These are phyloP conservation scores for Globisporangium canariense DNA, from an alignment of 352 stramenopile species.

Conservation along the genomic window DNA sequence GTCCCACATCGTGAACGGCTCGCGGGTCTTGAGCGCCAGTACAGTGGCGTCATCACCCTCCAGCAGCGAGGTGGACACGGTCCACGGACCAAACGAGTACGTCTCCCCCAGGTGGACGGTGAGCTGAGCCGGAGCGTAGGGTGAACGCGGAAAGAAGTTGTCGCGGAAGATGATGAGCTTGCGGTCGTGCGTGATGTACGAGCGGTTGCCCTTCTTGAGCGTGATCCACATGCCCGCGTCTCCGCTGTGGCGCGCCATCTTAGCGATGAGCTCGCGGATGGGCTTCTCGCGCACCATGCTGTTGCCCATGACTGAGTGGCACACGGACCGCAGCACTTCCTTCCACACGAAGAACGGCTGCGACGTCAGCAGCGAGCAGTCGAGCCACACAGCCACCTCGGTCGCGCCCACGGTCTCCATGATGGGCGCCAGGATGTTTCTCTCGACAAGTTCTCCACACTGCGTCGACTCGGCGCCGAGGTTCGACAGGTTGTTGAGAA, in stretches of 20 bases:
- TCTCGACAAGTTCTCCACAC: slow-evolving; percentile 65
- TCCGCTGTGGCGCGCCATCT: slow-evolving; percentile 48
- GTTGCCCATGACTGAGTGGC: slow-evolving; percentile 76
- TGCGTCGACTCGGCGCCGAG: slow-evolving; percentile 79
- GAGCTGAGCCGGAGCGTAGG: slow-evolving; percentile 20
- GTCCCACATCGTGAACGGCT: slow-evolving; percentile 55
- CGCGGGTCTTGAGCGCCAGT: slow-evolving; percentile 20
- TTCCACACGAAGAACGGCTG: slow-evolving; percentile 88
- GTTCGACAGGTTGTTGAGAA: slow-evolving; percentile 78
- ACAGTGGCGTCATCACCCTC: slow-evolving; percentile 24
- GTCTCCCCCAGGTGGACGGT: slow-evolving; percentile 29
- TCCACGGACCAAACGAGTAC: slow-evolving; percentile 61
- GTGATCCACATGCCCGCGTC: slow-evolving; percentile 71
- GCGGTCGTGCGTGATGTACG: slow-evolving; percentile 61
- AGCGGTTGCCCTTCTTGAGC: slow-evolving; percentile 83
- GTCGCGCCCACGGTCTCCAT: slow-evolving; percentile 51
- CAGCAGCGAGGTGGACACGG: slow-evolving; percentile 35
- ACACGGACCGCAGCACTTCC: slow-evolving; percentile 78
- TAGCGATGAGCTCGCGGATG: slow-evolving; percentile 68
- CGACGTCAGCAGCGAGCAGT: slow-evolving; percentile 43
- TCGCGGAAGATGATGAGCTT: slow-evolving; percentile 80
- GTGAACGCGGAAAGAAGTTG: slow-evolving; percentile 49
- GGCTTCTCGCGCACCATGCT: slow-evolving; percentile 85
- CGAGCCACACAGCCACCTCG: slow-evolving; percentile 68
- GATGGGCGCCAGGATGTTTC: slow-evolving; percentile 54